Percentiles rank a stretch among this genome's conserved stretches.
Evolutionary conservation across 225 moss, liverwort and hornwort genomes (phyloP).

Genomic region (Marchantia paleacea): DNA sequence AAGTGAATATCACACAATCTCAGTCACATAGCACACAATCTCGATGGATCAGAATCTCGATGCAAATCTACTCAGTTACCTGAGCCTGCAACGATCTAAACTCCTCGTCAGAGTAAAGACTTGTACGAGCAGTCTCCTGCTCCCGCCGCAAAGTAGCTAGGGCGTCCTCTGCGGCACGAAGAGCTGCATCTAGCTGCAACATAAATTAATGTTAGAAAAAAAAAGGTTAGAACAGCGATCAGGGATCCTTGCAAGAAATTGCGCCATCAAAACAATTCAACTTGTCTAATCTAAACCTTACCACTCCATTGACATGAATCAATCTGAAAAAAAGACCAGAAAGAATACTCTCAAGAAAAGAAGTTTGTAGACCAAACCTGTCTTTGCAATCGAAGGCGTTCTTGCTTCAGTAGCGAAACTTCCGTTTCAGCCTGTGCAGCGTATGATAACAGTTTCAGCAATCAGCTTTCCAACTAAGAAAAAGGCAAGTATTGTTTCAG

Average conservation of each 20-base stretch:
- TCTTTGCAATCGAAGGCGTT: constrained; percentile 81
- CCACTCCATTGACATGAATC: neutral
- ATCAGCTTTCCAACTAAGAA: neutral
- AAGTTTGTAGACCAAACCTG: constrained; percentile 47
- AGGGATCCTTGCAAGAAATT: neutral
- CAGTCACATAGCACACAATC: too few relatives aligned
- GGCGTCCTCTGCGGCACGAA: constrained; percentile 87
- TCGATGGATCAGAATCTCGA: neutral
- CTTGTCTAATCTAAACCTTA: neutral
- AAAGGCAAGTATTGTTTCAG: neutral
- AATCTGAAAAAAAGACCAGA: neutral
- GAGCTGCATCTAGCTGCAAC: constrained; percentile 79
- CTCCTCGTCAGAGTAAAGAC: constrained; percentile 80
- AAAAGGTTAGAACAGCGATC: neutral
- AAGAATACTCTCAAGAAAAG: neutral
- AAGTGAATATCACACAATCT: neutral
- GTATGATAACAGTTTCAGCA: neutral
- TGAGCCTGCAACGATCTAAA: constrained; percentile 84
- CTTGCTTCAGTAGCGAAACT: constrained; percentile 88
- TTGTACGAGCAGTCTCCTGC: constrained; percentile 78
- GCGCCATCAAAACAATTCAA: too few relatives aligned
- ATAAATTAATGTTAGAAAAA: neutral
- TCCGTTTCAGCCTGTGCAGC: constrained; percentile 75
- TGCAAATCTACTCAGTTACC: constrained; percentile 35
- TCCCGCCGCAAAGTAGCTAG: constrained; percentile 79